These are phyloP conservation scores for Rhizopogon vulgaris DNA, from an alignment of 768 basidiomycete species.

Conservation along the genomic window DNA sequence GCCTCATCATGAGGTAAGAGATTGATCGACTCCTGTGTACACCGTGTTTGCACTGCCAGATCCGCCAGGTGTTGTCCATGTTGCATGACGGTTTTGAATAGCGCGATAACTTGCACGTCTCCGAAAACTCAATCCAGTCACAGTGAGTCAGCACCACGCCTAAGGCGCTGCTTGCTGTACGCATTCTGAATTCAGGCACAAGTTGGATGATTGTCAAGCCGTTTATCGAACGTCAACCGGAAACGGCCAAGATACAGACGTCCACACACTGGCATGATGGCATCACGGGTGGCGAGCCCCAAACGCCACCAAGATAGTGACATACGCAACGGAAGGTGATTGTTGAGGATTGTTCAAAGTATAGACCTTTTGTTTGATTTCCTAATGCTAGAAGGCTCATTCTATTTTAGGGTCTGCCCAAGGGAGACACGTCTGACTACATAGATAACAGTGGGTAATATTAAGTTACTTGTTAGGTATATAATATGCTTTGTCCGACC, in stretches of 20 bases:
- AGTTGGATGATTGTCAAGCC: conserved; percentile 10
- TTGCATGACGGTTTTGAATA: conserved; percentile 10
- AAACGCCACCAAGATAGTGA: too few species aligned
- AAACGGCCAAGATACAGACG: background rate
- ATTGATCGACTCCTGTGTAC: conserved; percentile 20
- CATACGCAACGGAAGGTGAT: background rate
- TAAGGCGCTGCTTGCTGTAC: conserved; percentile 35
- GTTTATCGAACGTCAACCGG: conserved; percentile 16
- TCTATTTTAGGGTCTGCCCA: too few species aligned
- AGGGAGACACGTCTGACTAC: too few species aligned
- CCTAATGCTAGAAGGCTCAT: too few species aligned
- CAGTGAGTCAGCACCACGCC: conserved; percentile 8
- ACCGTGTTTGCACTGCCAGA: conserved; percentile 14
- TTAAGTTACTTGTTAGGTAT: too few species aligned
- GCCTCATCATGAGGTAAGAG: conserved; percentile 18
- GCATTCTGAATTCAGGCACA: conserved; percentile 24
- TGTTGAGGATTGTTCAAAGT: too few species aligned
- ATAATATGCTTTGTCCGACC: too few species aligned
- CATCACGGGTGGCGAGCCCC: too few species aligned
- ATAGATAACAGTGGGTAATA: too few species aligned
- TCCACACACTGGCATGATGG: too few species aligned
- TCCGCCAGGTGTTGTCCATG: background rate
- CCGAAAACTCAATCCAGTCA: conserved; percentile 15
- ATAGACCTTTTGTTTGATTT: too few species aligned
- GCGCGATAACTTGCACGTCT: conserved; percentile 5